A percentile compares a stretch with the other conserved stretches of the same genome.
Evolutionary conservation across 768 basidiomycete genomes (phyloP).

Genomic region (Cystoderma amianthinum): DNA sequence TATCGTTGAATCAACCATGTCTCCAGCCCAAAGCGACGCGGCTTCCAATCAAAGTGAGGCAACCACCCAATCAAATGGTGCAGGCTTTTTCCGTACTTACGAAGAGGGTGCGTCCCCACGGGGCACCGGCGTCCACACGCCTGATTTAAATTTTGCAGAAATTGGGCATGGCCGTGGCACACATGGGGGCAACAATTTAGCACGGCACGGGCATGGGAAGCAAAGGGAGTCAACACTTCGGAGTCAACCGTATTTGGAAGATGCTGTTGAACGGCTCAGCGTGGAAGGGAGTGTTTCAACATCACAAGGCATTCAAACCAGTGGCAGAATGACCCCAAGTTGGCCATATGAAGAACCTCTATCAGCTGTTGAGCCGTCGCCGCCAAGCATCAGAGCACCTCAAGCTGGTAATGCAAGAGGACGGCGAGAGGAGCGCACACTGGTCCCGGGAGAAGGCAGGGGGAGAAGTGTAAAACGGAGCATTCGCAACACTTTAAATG

Average conservation of each 20-base stretch:
- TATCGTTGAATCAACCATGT: conserved; percentile 53
- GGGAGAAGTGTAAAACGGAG: conserved; percentile 60
- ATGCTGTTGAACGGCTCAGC: not conserved
- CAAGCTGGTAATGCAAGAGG: conserved; percentile 14
- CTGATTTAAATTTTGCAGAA: conserved; percentile 70
- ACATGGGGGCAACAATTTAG: conserved; percentile 6
- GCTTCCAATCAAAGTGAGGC: conserved; percentile 47
- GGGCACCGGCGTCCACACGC: conserved; percentile 55
- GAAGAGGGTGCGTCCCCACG: conserved; percentile 35
- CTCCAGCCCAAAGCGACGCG: conserved; percentile 57
- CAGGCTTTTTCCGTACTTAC: conserved; percentile 54
- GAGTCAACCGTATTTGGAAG: not conserved
- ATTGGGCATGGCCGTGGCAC: conserved; percentile 68
- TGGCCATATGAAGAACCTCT: conserved; percentile 41
- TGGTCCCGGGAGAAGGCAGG: conserved; percentile 27
- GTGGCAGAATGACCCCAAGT: not conserved
- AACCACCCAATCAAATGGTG: conserved; percentile 47
- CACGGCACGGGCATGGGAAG: not conserved
- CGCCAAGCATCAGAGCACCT: conserved; percentile 23
- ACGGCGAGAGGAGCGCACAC: conserved; percentile 9
- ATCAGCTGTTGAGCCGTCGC: conserved; percentile 21
- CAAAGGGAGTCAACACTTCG: not conserved
- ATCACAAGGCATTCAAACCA: not conserved
- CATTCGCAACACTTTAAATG: conserved; percentile 59
- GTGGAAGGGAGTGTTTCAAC: not conserved